Evolutionary conservation across 2,329 filamentous ascomycete species (phyloP), one percentile per base, ranked within the genome.

Genomic region (Diplocarpon mali): DNA sequence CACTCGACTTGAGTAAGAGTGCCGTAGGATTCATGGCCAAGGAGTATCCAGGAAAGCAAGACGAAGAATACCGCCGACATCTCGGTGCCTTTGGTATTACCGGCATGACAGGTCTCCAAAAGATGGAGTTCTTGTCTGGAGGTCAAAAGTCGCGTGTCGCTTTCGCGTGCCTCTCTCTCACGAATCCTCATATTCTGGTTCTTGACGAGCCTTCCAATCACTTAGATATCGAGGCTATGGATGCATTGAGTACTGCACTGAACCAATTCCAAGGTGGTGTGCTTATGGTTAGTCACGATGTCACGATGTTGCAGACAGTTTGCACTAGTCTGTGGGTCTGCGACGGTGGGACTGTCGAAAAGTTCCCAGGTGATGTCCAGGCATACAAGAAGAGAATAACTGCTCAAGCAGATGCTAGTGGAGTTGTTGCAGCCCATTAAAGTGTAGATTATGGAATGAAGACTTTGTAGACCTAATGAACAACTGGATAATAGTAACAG

Each of bases 201-300:
- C 84, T 98, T 40, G 92, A 98, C 75, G 92, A 98, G 67, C 92
- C 92, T 63, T 95, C 87, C 53, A 98, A 98, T 71, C 92, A 98
- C 66, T 71, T 98, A 58, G 92, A 98, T 77, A 96, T 98, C 57
- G 92, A 98, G 66, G 92, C 92, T 53, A 62, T 98, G 92, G 92
- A 98, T 64, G 90, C 92, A 10, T 71, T 98, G 42, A 82, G 86
- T 4, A 79, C 83, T 27, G 92, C 92, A 13, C 71, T 98, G 56
- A 75, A 79, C 56, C 77, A 81, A 53, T 98, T 96, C 69, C 76
- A 94, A 67, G 92, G 92, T 50, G 92, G 92, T 64, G 89, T 98
- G 45, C 70, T 98, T 58, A 96, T 98, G 88, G 92, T 98, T 46
- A 94, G 85, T 60, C 92, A 98, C 83, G 92, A 98, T 63, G 92